A percentile compares a stretch with the other conserved stretches of the same genome.
Conservation (phyloP, 2,329 filamentous ascomycete species). For the Ascochyta rabiei region DNA sequence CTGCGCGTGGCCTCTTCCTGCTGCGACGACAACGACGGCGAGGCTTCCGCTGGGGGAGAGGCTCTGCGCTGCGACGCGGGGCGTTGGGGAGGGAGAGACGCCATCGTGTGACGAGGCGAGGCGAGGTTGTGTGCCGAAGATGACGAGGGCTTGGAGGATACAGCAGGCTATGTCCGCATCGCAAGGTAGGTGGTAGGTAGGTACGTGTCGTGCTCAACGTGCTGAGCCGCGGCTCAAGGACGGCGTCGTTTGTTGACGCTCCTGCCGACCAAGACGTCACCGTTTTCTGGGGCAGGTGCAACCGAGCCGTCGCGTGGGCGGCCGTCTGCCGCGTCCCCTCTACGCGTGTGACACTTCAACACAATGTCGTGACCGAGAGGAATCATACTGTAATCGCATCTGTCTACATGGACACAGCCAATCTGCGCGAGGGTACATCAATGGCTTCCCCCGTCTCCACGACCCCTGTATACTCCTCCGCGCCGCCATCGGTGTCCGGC, state of each 20-base stretch:
- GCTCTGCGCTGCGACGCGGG: slow-evolving; percentile 44
- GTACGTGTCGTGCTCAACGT: not conserved
- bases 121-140: not conserved
- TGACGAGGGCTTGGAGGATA: not conserved
- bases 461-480: not conserved
- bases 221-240: slow-evolving; percentile 5
- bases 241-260: slow-evolving; percentile 8
- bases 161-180: not conserved
- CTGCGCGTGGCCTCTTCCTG: slow-evolving; percentile 33
- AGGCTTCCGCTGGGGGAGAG: slow-evolving; percentile 30
- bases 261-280: slow-evolving; percentile 14
- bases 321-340: not conserved
- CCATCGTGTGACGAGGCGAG: slow-evolving; percentile 39
- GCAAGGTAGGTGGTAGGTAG: not conserved
- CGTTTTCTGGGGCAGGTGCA: slow-evolving; percentile 1
- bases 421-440: not conserved
- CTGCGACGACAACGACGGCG: slow-evolving; percentile 23
- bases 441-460: not conserved
- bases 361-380: not conserved
- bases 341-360: not conserved
- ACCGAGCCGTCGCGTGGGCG: slow-evolving; percentile 5
- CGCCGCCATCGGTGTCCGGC: not conserved
- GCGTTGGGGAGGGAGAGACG: slow-evolving; percentile 50
- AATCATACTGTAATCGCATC: not conserved
- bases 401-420: not conserved